phyloP scores from a whole-genome alignment of 352 stramenopile genomes.

The Pythium sukuiense region DNA sequence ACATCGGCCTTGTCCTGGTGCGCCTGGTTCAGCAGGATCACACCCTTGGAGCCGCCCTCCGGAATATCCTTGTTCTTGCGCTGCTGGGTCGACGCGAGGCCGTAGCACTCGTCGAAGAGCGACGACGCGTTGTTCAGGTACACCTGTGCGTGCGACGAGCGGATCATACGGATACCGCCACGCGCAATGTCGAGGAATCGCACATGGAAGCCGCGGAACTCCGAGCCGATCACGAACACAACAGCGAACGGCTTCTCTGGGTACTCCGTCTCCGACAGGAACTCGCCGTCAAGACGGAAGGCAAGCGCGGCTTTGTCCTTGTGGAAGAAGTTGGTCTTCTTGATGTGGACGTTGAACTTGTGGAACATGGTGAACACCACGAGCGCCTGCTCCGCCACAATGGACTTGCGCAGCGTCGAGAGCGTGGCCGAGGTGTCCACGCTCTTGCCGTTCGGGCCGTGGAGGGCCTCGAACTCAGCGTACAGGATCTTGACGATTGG shows the following conservation, averaged over 20 bases:
- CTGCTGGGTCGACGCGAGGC: slow-evolving; percentile 96
- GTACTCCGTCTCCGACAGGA: slow-evolving; percentile 72
- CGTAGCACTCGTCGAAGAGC: slow-evolving; percentile 97
- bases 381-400: slow-evolving; percentile 71
- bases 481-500: slow-evolving; percentile 78
- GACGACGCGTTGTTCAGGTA: slow-evolving; percentile 90
- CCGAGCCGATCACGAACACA: slow-evolving; percentile 94
- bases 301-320: slow-evolving; percentile 76
- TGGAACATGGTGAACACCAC: slow-evolving; percentile 84
- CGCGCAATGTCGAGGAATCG: slow-evolving; percentile 97
- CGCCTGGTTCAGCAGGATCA: slow-evolving; percentile 93
- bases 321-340: slow-evolving; percentile 86
- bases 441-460: slow-evolving; percentile 46
- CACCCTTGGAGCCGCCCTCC: slow-evolving; percentile 97
- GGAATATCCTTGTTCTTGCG: slow-evolving; percentile 99
- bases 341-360: slow-evolving; percentile 80
- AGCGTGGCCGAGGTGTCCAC: slow-evolving; percentile 56
- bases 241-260: slow-evolving; percentile 92
- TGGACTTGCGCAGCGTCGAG: slow-evolving; percentile 70
- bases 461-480: slow-evolving; percentile 71
- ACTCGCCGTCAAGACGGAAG: slow-evolving; percentile 75
- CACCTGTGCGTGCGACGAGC: slow-evolving; percentile 80
- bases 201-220: slow-evolving; percentile 98
- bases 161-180: slow-evolving; percentile 93
- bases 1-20: slow-evolving; percentile 86